Percentiles rank a stretch among this genome's conserved stretches.
These are phyloP conservation scores for Vigna unguiculata DNA, from an alignment of 306 rosid species.

Conservation along the genomic window DNA sequence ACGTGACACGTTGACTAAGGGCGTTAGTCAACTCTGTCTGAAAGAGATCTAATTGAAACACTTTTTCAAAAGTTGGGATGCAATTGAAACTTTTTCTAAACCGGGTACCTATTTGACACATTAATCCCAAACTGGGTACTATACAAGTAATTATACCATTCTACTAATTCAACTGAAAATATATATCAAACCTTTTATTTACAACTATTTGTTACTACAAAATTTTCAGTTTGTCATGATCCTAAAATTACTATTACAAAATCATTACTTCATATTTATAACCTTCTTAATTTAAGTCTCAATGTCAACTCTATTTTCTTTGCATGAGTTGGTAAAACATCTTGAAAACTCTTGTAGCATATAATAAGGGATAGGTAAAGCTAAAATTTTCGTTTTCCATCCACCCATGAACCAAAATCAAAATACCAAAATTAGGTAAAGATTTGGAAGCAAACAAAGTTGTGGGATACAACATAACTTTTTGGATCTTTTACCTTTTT, in stretches of 20 bases:
- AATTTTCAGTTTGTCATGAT: neutral
- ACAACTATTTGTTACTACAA: neutral
- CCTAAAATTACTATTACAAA: too few species aligned
- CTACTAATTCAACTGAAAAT: neutral
- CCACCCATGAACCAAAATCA: neutral
- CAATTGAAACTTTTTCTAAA: too few species aligned
- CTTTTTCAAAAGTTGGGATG: too few species aligned
- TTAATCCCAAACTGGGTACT: too few species aligned
- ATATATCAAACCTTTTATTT: neutral
- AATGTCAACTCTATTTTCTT: conserved; percentile 9
- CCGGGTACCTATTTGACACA: too few species aligned
- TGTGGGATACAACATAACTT: neutral
- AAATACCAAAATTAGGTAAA: neutral
- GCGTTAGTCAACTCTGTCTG: too few species aligned
- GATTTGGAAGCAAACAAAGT: conserved; percentile 1
- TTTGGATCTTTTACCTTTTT: neutral
- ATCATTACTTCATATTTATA: too few species aligned
- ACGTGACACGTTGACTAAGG: too few species aligned
- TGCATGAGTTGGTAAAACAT: conserved; percentile 18
- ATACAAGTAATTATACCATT: too few species aligned
- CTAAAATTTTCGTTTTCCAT: neutral
- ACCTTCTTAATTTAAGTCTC: neutral
- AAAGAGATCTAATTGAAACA: too few species aligned
- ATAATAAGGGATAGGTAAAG: too few species aligned
- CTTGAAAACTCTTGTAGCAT: conserved; percentile 23